Percentiles rank a stretch among this genome's conserved stretches.
Conservation (phyloP, 805 yeast species). For the Metschnikowia lochheadii region DNA sequence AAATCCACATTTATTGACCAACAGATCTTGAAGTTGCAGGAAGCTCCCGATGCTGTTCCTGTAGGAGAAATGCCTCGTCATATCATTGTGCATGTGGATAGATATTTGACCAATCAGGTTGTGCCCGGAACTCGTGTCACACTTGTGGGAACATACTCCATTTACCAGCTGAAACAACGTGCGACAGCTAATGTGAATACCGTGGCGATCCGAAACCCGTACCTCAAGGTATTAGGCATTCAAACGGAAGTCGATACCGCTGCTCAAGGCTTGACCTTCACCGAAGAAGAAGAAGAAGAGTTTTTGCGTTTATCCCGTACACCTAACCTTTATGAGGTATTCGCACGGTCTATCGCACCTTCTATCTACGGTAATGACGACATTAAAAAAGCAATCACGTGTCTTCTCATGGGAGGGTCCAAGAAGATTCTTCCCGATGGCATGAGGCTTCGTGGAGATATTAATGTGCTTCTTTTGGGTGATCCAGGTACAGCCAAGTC, state of each 20-base stretch:
- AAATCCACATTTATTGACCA: slow-evolving; percentile 92
- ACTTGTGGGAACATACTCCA: slow-evolving; percentile 87
- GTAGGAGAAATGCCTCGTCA: slow-evolving; percentile 99
- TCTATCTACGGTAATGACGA: slow-evolving; percentile 92
- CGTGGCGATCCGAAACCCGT: slow-evolving; percentile 94
- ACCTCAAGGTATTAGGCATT: slow-evolving; percentile 80
- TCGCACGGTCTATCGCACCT: slow-evolving; percentile 89
- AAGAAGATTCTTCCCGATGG: slow-evolving; percentile 92
- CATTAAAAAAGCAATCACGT: slow-evolving; percentile 89
- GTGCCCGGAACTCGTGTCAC: slow-evolving; percentile 96
- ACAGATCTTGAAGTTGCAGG: slow-evolving; percentile 89
- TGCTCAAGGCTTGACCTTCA: slow-evolving; percentile 55
- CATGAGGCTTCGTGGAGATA: slow-evolving; percentile 94
- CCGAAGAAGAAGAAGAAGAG: slow-evolving; percentile 93
- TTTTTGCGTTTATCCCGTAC: slow-evolving; percentile 74
- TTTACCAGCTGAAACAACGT: slow-evolving; percentile 67
- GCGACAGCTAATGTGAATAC: slow-evolving; percentile 31
- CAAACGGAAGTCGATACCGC: slow-evolving; percentile 77
- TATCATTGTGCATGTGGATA: slow-evolving; percentile 78
- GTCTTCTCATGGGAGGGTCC: slow-evolving; percentile 91
- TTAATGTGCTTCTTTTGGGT: slow-evolving; percentile 87
- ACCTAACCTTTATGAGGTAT: slow-evolving; percentile 82
- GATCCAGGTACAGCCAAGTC: slow-evolving; percentile 99
- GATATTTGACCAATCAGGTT: slow-evolving; percentile 83
- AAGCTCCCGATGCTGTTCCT: slow-evolving; percentile 97